A percentile compares a stretch with the other conserved stretches of the same genome.
These are phyloP conservation scores for Monascus ruber DNA, from an alignment of 2,329 filamentous ascomycete genomes.

Conservation along the genomic window DNA sequence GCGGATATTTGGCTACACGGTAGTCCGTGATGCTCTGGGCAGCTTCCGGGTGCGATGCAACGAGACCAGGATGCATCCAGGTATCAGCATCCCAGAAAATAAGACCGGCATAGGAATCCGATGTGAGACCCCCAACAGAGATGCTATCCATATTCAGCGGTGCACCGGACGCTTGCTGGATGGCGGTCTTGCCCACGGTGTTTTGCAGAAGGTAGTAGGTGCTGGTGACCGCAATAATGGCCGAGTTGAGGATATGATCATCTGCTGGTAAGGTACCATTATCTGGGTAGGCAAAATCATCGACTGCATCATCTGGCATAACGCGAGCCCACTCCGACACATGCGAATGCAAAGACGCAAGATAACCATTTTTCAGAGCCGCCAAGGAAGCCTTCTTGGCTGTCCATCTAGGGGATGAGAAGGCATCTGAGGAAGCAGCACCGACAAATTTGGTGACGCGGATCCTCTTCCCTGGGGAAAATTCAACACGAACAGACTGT, in stretches of 20 bases:
- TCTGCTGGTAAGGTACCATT: constrained; percentile 49
- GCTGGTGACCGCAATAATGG: constrained; percentile 38
- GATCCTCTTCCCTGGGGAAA: constrained; percentile 43
- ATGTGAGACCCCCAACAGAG: constrained; percentile 55
- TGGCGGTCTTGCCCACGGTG: constrained; percentile 43
- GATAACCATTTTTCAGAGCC: constrained; percentile 44
- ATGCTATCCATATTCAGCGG: constrained; percentile 52
- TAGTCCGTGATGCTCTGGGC: constrained; percentile 55
- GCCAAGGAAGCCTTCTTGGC: constrained; percentile 45
- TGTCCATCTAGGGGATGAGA: constrained; percentile 42
- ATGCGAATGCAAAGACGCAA: constrained; percentile 45
- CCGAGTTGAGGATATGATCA: constrained; percentile 42
- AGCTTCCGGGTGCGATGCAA: constrained; percentile 51
- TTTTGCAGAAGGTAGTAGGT: constrained; percentile 39
- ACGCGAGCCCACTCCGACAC: constrained; percentile 50
- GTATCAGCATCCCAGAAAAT: constrained; percentile 58
- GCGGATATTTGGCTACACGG: constrained; percentile 45
- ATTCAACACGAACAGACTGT: constrained; percentile 44
- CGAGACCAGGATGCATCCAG: constrained; percentile 58
- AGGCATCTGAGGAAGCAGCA: constrained; percentile 57
- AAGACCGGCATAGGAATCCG: constrained; percentile 55
- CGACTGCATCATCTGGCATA: constrained; percentile 50
- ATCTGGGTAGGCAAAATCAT: constrained; percentile 47
- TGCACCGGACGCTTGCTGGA: constrained; percentile 38
- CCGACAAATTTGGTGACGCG: constrained; percentile 58